Conservation (phyloP, 768 basidiomycete species). For the Calocera viscosa region DNA sequence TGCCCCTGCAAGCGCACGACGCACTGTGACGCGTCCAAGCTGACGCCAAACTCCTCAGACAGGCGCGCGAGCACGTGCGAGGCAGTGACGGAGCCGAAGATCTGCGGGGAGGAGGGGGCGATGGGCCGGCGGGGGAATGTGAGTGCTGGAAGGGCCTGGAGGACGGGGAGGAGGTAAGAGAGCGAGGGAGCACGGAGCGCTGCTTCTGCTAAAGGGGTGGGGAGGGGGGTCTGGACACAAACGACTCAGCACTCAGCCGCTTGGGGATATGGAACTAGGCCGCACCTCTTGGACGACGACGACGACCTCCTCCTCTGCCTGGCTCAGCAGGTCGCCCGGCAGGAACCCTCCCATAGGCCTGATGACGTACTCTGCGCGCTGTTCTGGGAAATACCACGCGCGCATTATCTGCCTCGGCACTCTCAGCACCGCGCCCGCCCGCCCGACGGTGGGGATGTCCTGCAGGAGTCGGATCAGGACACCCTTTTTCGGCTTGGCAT, state of each 20-base stretch:
- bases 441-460: background rate
- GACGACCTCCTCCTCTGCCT: background rate
- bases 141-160: background rate
- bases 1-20: background rate
- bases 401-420: background rate
- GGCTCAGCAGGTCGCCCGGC: background rate
- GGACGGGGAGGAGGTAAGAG: background rate
- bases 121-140: background rate
- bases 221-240: background rate
- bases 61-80: background rate
- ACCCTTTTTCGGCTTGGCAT: background rate
- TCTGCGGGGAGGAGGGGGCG: background rate
- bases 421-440: background rate
- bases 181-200: background rate
- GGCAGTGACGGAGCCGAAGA: slow-evolving; percentile 7
- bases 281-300: background rate
- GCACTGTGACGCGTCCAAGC: background rate
- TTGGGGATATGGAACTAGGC: background rate
- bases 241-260: background rate
- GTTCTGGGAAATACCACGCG: background rate
- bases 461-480: background rate
- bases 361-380: background rate
- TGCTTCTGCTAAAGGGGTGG: background rate
- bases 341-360: background rate
- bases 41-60: background rate